A percentile compares a stretch with the other conserved stretches of the same genome.
Conservation (phyloP, 2,329 filamentous ascomycete species). For the Fusarium tjaetaba region DNA sequence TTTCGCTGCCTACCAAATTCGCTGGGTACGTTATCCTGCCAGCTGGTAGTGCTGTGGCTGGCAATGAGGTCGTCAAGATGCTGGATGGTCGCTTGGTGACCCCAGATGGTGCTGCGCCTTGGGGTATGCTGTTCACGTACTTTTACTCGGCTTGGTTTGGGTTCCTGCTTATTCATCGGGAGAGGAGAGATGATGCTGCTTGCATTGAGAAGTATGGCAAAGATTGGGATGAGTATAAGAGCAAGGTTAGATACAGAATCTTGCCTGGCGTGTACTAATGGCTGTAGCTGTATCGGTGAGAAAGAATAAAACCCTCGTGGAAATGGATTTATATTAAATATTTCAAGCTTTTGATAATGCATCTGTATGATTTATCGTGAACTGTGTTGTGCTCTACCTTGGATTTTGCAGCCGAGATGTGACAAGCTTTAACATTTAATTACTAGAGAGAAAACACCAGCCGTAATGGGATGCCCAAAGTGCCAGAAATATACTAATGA, state of each 20-base stretch:
- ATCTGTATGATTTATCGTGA: no score
- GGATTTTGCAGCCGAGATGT: no score
- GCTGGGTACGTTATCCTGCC: slow-evolving; percentile 79
- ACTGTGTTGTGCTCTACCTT: no score
- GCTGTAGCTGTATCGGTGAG: rapidly evolving
- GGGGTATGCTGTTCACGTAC: slow-evolving; percentile 88
- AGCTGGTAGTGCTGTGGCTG: slow-evolving; percentile 52
- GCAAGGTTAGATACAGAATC: slow-evolving; percentile 79
- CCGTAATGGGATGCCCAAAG: no score
- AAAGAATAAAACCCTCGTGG: no score
- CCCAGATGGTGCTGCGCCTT: slow-evolving; percentile 77
- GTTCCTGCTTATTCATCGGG: slow-evolving; percentile 82
- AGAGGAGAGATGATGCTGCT: slow-evolving; percentile 85
- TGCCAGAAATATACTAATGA: no score
- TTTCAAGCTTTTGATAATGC: no score
- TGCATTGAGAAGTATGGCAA: slow-evolving; percentile 87
- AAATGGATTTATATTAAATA: no score
- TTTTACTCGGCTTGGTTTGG: slow-evolving; percentile 93
- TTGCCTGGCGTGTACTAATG: slow-evolving; percentile 70
- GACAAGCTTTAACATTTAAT: no score
- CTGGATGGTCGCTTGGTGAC: slow-evolving; percentile 69
- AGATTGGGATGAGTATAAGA: slow-evolving; percentile 88
- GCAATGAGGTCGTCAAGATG: slow-evolving; percentile 62
- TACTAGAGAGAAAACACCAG: no score
- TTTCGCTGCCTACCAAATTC: slow-evolving; percentile 83